Evolutionary conservation across 2,329 filamentous ascomycete species (phyloP).

Genomic region (Fusarium setosum): DNA sequence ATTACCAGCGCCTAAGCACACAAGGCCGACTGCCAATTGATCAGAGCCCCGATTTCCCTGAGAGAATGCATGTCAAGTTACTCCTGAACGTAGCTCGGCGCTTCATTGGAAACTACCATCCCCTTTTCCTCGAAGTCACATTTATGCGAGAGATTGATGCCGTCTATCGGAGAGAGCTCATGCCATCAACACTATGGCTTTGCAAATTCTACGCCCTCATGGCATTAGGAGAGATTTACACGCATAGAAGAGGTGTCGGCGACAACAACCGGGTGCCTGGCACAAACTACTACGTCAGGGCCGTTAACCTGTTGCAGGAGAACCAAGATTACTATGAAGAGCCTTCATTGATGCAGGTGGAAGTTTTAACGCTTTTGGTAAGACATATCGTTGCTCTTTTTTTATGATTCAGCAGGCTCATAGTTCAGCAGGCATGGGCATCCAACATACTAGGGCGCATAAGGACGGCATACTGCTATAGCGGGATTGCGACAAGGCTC

Average conservation of each 20-base stretch:
- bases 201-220: slow-evolving; percentile 59
- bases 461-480: slow-evolving; percentile 47
- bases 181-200: slow-evolving; percentile 46
- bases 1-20: slow-evolving; percentile 34
- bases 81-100: slow-evolving; percentile 43
- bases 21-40: background rate
- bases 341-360: slow-evolving; percentile 56
- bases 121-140: slow-evolving; percentile 48
- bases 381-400: accelerated
- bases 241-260: slow-evolving; percentile 47
- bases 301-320: slow-evolving; percentile 52
- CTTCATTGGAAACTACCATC: slow-evolving; percentile 48
- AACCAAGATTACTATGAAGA: slow-evolving; percentile 52
- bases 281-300: slow-evolving; percentile 55
- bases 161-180: slow-evolving; percentile 48
- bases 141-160: slow-evolving; percentile 51
- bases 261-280: slow-evolving; percentile 50
- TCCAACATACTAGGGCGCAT: slow-evolving; percentile 50
- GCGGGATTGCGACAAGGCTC: slow-evolving; percentile 51
- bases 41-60: slow-evolving; percentile 30
- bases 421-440: slow-evolving; percentile 38
- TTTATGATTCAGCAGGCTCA: accelerated
- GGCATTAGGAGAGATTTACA: slow-evolving; percentile 58
- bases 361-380: slow-evolving; percentile 49
- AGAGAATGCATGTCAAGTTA: slow-evolving; percentile 45